phyloP scores from a whole-genome alignment of 306 rosid genomes.

The Gillenia trifoliata region DNA sequence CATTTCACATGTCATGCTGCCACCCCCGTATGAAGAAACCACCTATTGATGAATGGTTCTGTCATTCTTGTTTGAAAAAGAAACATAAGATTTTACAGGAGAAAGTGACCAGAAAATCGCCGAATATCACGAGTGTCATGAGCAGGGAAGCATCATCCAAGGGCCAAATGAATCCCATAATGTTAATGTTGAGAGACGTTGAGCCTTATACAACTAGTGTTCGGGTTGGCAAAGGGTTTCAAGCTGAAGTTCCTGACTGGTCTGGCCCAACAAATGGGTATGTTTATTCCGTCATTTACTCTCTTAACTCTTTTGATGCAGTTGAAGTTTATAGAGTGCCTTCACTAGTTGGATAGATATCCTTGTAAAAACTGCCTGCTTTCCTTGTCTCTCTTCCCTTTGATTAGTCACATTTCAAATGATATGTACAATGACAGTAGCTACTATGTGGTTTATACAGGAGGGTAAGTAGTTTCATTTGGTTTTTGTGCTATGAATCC shows the following conservation, averaged over 20 bases:
- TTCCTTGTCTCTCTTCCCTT: background rate
- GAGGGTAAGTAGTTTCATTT: background rate
- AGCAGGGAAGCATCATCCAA: constrained; percentile 39
- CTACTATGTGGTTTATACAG: background rate
- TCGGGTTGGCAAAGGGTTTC: constrained; percentile 92
- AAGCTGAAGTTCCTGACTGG: constrained; percentile 83
- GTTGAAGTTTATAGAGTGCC: background rate
- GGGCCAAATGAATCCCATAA: constrained; percentile 48
- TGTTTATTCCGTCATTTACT: constrained; percentile 24
- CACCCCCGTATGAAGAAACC: constrained; percentile 49
- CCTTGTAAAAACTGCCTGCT: background rate
- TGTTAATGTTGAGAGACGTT: constrained; percentile 54
- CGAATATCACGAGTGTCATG: constrained; percentile 37
- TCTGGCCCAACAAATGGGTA: constrained; percentile 62
- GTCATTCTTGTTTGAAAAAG: constrained; percentile 65
- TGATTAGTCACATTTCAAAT: background rate
- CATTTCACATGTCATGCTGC: constrained; percentile 74
- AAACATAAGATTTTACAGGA: constrained; percentile 53
- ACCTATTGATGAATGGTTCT: constrained; percentile 86
- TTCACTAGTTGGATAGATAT: background rate
- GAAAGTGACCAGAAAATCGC: constrained; percentile 30
- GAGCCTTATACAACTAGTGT: constrained; percentile 52
- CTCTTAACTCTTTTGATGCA: background rate
- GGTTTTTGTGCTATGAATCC: background rate
- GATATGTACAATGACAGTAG: background rate